These are phyloP conservation scores for Volvox carteri DNA, from an alignment of 163 green algal genomes.

Conservation along the genomic window DNA sequence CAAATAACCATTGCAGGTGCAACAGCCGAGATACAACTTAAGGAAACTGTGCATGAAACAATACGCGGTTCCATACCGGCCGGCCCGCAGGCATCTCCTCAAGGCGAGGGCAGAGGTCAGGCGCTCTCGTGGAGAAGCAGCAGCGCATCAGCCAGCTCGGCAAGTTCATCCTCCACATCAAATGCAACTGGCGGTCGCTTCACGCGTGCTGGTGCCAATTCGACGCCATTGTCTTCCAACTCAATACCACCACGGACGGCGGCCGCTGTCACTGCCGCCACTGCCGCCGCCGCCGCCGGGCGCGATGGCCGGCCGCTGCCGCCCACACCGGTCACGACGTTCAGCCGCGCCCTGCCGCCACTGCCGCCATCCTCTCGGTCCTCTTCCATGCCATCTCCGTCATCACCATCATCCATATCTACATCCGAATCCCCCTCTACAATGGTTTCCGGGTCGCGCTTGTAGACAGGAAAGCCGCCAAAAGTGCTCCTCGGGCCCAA, in stretches of 20 bases:
- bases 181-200: constrained; percentile 28
- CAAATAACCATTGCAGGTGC: no score
- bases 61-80: no score
- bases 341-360: background rate
- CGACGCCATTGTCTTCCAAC: background rate
- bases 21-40: no score
- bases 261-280: constrained; percentile 30
- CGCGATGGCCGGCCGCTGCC: background rate
- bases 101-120: no score
- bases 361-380: background rate
- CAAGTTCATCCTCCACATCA: constrained; percentile 75
- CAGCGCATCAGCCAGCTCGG: constrained; percentile 77
- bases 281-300: constrained; percentile 25
- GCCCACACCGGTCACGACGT: constrained; percentile 39
- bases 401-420: constrained; percentile 48
- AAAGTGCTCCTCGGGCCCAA: constrained; percentile 4
- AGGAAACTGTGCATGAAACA: no score
- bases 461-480: background rate
- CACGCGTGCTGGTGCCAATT: background rate
- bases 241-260: constrained; percentile 15
- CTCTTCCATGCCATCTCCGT: constrained; percentile 46
- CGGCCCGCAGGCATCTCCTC: no score
- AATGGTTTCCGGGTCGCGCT: constrained; percentile 34
- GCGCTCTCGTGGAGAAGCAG: constrained; percentile 77
- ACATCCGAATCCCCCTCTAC: constrained; percentile 47